Evolutionary conservation across 1,284 basidiomycete genomes (phyloP).

Genomic region (Trichosporon faecale): DNA sequence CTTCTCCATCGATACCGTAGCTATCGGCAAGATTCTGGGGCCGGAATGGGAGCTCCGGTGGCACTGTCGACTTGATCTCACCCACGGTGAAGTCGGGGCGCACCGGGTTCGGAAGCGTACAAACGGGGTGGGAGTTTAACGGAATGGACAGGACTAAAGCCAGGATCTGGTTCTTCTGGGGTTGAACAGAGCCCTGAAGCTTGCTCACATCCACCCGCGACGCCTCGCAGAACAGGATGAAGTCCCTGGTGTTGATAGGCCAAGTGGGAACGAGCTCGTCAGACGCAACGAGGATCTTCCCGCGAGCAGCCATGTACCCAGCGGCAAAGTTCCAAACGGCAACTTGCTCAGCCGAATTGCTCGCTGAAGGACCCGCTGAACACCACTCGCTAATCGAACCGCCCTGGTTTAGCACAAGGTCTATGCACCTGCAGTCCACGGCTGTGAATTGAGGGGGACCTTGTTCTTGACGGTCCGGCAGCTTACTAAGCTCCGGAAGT

Average conservation of each 20-base stretch:
- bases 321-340: background rate
- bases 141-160: slow-evolving; percentile 27
- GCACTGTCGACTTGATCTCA: background rate
- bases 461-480: background rate
- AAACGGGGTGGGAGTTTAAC: slow-evolving; percentile 6
- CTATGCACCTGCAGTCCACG: background rate
- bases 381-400: background rate
- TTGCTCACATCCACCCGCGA: background rate
- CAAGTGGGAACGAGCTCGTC: slow-evolving; percentile 11
- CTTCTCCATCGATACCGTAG: slow-evolving; percentile 10
- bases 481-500: slow-evolving; percentile 1
- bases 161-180: slow-evolving; percentile 15
- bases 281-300: slow-evolving; percentile 10
- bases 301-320: background rate
- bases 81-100: slow-evolving; percentile 20
- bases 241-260: slow-evolving; percentile 13
- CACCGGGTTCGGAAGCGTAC: slow-evolving; percentile 31
- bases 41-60: background rate
- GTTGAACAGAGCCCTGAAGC: background rate
- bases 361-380: background rate
- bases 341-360: background rate
- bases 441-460: background rate
- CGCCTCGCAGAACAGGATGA: background rate
- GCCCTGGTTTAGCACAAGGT: background rate
- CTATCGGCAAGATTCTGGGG: background rate